Evolutionary conservation across 805 yeast genomes (phyloP).

Genomic region (Pichia heedii): DNA sequence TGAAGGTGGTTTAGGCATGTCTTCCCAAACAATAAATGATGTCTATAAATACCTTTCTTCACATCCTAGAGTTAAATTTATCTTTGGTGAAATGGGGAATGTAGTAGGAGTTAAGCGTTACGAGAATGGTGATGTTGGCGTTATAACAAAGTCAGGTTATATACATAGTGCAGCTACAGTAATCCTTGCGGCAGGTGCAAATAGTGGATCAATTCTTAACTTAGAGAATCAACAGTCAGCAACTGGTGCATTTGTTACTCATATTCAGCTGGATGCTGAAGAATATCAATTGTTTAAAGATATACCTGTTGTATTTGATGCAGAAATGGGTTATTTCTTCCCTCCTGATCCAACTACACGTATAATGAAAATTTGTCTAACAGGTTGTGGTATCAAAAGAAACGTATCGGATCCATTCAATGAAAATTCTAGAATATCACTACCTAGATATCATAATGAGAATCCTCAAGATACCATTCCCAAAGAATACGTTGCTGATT

Average conservation of each 20-base stretch:
- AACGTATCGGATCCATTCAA: slow-evolving; percentile 11
- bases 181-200: slow-evolving; percentile 32
- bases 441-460: slow-evolving; percentile 30
- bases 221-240: slow-evolving; percentile 28
- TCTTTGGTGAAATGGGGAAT: slow-evolving; percentile 24
- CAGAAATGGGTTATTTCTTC: slow-evolving; percentile 38
- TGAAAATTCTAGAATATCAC: slow-evolving; percentile 15
- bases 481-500: slow-evolving; percentile 17
- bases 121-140: slow-evolving; percentile 10
- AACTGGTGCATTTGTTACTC: slow-evolving; percentile 30
- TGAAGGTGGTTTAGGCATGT: slow-evolving; percentile 33
- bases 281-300: slow-evolving; percentile 29
- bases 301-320: slow-evolving; percentile 36
- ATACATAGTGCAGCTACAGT: slow-evolving; percentile 26
- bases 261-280: slow-evolving; percentile 29
- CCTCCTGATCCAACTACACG: slow-evolving; percentile 36
- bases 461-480: slow-evolving; percentile 32
- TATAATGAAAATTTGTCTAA: slow-evolving; percentile 31
- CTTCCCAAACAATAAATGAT: slow-evolving; percentile 28
- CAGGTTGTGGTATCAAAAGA: slow-evolving; percentile 25
- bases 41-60: slow-evolving; percentile 21
- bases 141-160: slow-evolving; percentile 22
- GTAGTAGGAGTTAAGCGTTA: slow-evolving; percentile 11
- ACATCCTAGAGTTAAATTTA: slow-evolving; percentile 25
- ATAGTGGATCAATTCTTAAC: slow-evolving; percentile 28